Conservation (phyloP, 1,139 yeast genomes). For the Debaryomyces psychrophilus region DNA sequence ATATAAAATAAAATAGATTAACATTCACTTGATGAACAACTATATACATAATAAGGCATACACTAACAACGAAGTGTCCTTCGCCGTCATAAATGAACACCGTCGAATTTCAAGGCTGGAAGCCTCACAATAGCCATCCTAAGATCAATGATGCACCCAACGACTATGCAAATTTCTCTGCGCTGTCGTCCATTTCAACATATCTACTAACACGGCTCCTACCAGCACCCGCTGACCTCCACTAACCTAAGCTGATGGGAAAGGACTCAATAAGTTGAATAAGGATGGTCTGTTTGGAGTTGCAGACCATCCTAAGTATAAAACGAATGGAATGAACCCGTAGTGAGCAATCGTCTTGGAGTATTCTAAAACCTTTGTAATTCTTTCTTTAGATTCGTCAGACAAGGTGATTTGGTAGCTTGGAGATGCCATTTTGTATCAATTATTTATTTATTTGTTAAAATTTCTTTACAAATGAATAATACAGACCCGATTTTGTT, state of each 20-base stretch:
- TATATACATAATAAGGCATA: constrained; percentile 15
- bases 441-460: not conserved
- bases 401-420: constrained; percentile 50
- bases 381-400: constrained; percentile 86
- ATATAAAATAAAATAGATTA: not conserved
- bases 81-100: not conserved
- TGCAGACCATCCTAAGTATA: constrained; percentile 91
- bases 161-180: not conserved
- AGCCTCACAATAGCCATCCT: not conserved
- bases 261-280: constrained; percentile 69
- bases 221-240: not conserved
- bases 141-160: not conserved
- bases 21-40: constrained; percentile 11
- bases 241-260: constrained; percentile 66
- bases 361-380: constrained; percentile 76
- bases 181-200: not conserved
- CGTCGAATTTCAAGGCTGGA: not conserved
- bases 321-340: constrained; percentile 94
- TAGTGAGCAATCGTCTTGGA: constrained; percentile 90
- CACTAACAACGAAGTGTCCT: not conserved
- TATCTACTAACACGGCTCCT: not conserved
- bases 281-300: constrained; percentile 84
- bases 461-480: not conserved
- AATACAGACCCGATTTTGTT: not conserved
- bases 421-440: constrained; percentile 19